Conservation (phyloP, 2,329 filamentous ascomycete species). For the Cryphonectria nitschkei region DNA sequence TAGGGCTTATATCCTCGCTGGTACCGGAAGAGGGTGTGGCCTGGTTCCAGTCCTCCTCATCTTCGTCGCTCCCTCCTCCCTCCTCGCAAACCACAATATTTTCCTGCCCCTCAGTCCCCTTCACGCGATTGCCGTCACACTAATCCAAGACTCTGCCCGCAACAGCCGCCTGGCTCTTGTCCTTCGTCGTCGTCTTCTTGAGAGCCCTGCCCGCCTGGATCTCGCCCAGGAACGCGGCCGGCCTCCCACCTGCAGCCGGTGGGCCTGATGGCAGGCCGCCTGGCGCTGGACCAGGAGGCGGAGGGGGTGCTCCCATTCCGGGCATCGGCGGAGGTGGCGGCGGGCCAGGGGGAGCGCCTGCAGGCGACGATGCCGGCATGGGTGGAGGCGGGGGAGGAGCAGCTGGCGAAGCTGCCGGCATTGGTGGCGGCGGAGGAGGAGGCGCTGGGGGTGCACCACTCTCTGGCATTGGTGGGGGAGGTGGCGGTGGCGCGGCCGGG, state of each 20-base stretch:
- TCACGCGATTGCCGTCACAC: constrained; percentile 10
- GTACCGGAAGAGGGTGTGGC: not conserved
- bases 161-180: constrained; percentile 72
- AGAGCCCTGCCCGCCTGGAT: constrained; percentile 80
- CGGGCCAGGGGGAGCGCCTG: constrained; percentile 43
- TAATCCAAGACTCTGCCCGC: constrained; percentile 75
- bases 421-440: constrained; percentile 44
- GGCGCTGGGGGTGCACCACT: constrained; percentile 39
- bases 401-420: constrained; percentile 31
- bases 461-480: constrained; percentile 36
- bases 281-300: constrained; percentile 29
- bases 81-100: constrained; percentile 1
- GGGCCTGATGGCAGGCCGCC: constrained; percentile 39
- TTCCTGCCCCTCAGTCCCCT: constrained; percentile 2
- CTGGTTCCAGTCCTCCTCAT: constrained; percentile 3
- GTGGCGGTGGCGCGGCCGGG: constrained; percentile 38
- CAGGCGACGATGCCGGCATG: constrained; percentile 43
- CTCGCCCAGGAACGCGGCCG: constrained; percentile 73
- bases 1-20: not conserved
- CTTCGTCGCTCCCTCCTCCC: not conserved
- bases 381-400: constrained; percentile 37
- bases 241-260: constrained; percentile 46
- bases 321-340: constrained; percentile 45
- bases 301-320: constrained; percentile 47
- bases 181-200: constrained; percentile 88